Evolutionary conservation across 805 yeast genomes (phyloP).

Genomic region (Ogataea corticis): DNA sequence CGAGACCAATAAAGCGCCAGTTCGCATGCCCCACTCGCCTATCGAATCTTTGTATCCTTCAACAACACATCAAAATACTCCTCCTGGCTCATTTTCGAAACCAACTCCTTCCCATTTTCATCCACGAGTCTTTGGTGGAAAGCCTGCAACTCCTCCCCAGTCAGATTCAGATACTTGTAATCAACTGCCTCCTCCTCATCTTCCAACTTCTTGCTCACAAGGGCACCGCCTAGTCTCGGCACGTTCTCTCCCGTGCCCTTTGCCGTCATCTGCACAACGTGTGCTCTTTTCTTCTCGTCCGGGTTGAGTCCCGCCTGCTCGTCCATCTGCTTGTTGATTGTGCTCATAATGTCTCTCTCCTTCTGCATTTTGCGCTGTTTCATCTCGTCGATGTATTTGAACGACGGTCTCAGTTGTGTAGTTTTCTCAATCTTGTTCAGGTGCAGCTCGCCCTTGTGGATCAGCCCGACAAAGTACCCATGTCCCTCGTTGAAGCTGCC

Average conservation of each 20-base stretch:
- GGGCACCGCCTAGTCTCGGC: constrained; percentile 66
- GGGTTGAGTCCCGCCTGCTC: constrained; percentile 35
- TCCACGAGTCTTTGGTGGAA: constrained; percentile 27
- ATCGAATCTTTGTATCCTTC: constrained; percentile 18
- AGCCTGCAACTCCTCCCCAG: constrained; percentile 32
- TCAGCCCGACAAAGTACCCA: constrained; percentile 49
- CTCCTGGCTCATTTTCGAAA: constrained; percentile 27
- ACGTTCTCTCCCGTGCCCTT: constrained; percentile 60
- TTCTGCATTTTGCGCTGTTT: constrained; percentile 38
- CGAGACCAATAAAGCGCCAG: no score
- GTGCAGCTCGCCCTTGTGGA: constrained; percentile 51
- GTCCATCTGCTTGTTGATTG: constrained; percentile 41
- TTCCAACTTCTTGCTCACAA: constrained; percentile 59
- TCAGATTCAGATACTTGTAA: constrained; percentile 47
- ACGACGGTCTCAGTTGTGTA: constrained; percentile 79
- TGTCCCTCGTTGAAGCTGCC: constrained; percentile 65
- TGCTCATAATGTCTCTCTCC: constrained; percentile 40
- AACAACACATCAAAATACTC: constrained; percentile 36
- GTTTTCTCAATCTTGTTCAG: constrained; percentile 65
- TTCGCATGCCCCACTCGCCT: no score
- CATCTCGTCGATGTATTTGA: constrained; percentile 70
- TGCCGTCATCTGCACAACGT: constrained; percentile 77
- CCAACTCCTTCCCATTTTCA: constrained; percentile 19
- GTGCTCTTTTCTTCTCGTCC: constrained; percentile 41
- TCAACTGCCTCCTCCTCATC: constrained; percentile 56